A percentile compares a stretch with the other conserved stretches of the same genome.
Conservation (phyloP, 1,139 yeast genomes). For the Lodderomyces oxycetoniae region DNA sequence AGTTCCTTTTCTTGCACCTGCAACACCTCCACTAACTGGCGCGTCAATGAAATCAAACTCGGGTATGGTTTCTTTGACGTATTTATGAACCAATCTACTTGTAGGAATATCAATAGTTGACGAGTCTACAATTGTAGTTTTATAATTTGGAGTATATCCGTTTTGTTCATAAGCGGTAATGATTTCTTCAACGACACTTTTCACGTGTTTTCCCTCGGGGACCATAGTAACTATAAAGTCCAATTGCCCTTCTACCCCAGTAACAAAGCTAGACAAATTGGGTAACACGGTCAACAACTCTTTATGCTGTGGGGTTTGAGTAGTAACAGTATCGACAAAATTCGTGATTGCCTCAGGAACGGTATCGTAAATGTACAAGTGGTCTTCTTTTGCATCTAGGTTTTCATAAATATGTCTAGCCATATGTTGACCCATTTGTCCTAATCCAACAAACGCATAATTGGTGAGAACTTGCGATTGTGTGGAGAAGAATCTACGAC, state of each 20-base stretch:
- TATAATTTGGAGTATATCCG: slow-evolving; percentile 11
- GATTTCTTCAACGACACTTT: slow-evolving; percentile 39
- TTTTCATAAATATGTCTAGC: slow-evolving; percentile 48
- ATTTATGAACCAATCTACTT: slow-evolving; percentile 38
- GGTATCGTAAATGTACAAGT: slow-evolving; percentile 44
- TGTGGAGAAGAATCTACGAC: slow-evolving; percentile 21
- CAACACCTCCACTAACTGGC: slow-evolving; percentile 61
- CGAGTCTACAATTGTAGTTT: slow-evolving; percentile 41
- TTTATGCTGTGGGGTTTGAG: slow-evolving; percentile 22
- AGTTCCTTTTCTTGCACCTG: slow-evolving; percentile 54
- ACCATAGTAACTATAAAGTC: slow-evolving; percentile 52
- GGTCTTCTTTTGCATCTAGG: slow-evolving; percentile 32
- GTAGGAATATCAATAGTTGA: slow-evolving; percentile 55
- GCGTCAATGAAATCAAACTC: slow-evolving; percentile 48
- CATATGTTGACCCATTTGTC: slow-evolving; percentile 61
- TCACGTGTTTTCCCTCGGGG: slow-evolving; percentile 56
- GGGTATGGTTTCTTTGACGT: slow-evolving; percentile 31
- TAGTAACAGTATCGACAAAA: slow-evolving; percentile 26
- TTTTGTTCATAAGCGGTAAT: slow-evolving; percentile 24
- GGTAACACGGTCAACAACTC: slow-evolving; percentile 20
- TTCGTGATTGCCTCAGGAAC: slow-evolving; percentile 26
- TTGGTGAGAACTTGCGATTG: slow-evolving; percentile 19
- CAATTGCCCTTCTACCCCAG: slow-evolving; percentile 35
- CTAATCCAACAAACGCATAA: slow-evolving; percentile 55
- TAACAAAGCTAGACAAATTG: slow-evolving; percentile 27